Evolutionary conservation across 306 rosid species (phyloP), one percentile per base, ranked within the genome.

Genomic region (Vigna reflexopilosa): DNA sequence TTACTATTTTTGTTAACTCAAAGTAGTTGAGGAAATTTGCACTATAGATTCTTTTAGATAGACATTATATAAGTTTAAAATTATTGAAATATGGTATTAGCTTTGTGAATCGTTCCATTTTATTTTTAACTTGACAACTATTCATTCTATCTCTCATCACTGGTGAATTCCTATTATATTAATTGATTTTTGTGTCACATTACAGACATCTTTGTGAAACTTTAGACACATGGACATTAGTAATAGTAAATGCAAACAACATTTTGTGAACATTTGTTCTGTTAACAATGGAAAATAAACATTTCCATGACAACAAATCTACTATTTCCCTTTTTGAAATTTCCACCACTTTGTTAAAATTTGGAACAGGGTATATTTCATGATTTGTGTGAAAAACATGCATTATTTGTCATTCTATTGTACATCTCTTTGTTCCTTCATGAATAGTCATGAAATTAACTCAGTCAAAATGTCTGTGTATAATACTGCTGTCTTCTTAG

Each of bases 21-120:
- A 67, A 52, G 69, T 63, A 58, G 49, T 69, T 34, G 49, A 32
- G 77, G 81, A 68, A 44, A 79, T 51, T 63, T 63, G 78, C 47
- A 73, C 64, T 22, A 4, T 24, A 13, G 28, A 51, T 70, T 67
- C 2, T 44, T 19, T 50, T 40, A 9, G 11, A 77, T 76, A 24
- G 26, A 55, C 48, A 40, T 40, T 67, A 7, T 42, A 67, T 22
- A 42, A 26, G 59, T 45, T 66, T 68, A 9, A 42, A 64, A 80
- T 55, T 71, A 24, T 63, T 59, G 52, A 76, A 20, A 49, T 70
- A 50, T 63, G 26, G 54, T 61, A 45, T 52, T n/a, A 49, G 40
- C 50, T 73, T 28, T 78, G 54, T 47, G 40, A 34, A 58, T 72
- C 45, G 16, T 57, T 61, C 34, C 62, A 47, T 56, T 42, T n/a